Conservation (phyloP, 805 yeast genomes). For the Candida loeiensis region DNA sequence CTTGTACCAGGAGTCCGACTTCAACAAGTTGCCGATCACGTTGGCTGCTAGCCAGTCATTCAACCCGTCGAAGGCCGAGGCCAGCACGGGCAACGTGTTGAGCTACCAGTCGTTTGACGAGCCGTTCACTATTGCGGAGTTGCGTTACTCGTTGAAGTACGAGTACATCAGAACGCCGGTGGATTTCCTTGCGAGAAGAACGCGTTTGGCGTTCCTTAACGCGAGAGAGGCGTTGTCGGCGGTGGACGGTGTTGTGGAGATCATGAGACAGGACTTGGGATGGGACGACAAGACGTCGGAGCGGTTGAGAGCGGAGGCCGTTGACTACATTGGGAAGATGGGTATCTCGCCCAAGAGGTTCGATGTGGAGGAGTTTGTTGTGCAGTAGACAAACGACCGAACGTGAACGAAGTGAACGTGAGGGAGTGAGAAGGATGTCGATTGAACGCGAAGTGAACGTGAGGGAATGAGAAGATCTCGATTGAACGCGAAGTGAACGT, state of each 20-base stretch:
- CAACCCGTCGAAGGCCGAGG: conserved; percentile 25
- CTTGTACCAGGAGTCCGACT: conserved; percentile 49
- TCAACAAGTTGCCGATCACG: conserved; percentile 63
- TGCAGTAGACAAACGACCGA: no score
- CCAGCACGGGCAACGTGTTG: conserved; percentile 34
- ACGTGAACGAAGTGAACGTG: no score
- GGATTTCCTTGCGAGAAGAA: conserved; percentile 90
- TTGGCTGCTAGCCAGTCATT: conserved; percentile 42
- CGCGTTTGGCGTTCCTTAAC: conserved; percentile 88
- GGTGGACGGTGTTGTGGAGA: conserved; percentile 78
- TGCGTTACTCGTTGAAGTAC: conserved; percentile 72
- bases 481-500: no score
- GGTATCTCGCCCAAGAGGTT: conserved; percentile 37
- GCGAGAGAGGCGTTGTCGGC: conserved; percentile 78
- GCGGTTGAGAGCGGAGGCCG: conserved; percentile 49
- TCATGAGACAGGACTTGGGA: conserved; percentile 74
- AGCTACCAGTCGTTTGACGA: conserved; percentile 55
- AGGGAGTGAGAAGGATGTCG: no score
- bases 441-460: no score
- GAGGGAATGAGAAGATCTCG: no score
- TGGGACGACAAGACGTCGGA: conserved; percentile 66
- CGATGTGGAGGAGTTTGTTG: conserved; percentile 18
- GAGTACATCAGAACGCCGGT: conserved; percentile 86
- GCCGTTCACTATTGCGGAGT: conserved; percentile 90
- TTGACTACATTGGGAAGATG: conserved; percentile 59